Percentiles rank a stretch among this genome's conserved stretches.
Conservation (phyloP, 1,284 basidiomycete genomes). For the Hemileccinum hortonii region DNA sequence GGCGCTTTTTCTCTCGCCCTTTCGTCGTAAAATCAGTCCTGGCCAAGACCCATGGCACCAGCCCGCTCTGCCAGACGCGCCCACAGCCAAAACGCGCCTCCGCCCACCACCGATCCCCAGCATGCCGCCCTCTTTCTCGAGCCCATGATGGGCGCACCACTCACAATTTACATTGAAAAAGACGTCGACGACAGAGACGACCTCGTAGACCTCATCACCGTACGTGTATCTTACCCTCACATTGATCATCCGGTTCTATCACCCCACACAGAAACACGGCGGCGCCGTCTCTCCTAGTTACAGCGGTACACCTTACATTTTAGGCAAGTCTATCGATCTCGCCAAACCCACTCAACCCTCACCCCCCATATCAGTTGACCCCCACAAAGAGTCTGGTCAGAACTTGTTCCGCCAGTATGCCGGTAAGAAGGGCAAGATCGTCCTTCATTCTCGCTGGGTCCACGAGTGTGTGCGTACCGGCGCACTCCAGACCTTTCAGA, state of each 20-base stretch:
- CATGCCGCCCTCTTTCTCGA: constrained; percentile 62
- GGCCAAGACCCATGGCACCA: constrained; percentile 77
- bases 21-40: constrained; percentile 23
- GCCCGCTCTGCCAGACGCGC: constrained; percentile 54
- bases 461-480: constrained; percentile 67
- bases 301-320: constrained; percentile 71
- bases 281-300: constrained; percentile 70
- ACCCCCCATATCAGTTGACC: constrained; percentile 40
- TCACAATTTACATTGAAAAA: constrained; percentile 74
- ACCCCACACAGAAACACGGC: constrained; percentile 59
- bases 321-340: constrained; percentile 51
- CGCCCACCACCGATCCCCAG: constrained; percentile 29
- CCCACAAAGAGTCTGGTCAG: constrained; percentile 75
- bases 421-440: constrained; percentile 72
- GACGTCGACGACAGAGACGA: constrained; percentile 68
- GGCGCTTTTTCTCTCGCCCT: no score
- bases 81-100: constrained; percentile 31
- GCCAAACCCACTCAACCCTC: constrained; percentile 9
- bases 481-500: constrained; percentile 67
- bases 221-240: constrained; percentile 33
- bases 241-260: constrained; percentile 7
- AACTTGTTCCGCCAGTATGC: constrained; percentile 74
- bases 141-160: constrained; percentile 72
- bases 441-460: constrained; percentile 70
- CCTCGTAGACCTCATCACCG: constrained; percentile 61